These are phyloP conservation scores for Debaryomyces subglobosus DNA, from an alignment of 1,139 yeast genomes.

Conservation along the genomic window DNA sequence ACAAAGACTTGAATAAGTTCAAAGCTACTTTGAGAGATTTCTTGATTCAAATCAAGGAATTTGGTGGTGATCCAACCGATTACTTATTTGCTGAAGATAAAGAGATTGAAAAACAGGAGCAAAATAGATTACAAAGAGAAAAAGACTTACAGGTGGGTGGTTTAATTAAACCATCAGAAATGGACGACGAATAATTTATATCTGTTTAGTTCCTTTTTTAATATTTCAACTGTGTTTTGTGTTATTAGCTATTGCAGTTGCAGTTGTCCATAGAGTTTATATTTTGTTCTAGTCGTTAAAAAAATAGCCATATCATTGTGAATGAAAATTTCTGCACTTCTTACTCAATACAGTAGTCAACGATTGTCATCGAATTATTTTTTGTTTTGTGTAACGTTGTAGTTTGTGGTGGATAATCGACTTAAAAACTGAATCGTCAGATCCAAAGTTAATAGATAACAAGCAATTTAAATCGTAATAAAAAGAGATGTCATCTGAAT, in stretches of 20 bases:
- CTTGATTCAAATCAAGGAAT: slow-evolving; percentile 92
- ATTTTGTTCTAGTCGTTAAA: background rate
- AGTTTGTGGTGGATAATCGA: slow-evolving; percentile 3
- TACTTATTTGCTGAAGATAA: slow-evolving; percentile 94
- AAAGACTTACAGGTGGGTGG: slow-evolving; percentile 91
- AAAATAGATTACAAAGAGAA: slow-evolving; percentile 71
- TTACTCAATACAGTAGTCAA: slow-evolving; percentile 19
- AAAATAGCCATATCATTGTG: background rate
- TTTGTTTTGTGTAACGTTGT: slow-evolving; percentile 4
- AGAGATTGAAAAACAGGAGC: slow-evolving; percentile 74
- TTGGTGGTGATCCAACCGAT: slow-evolving; percentile 92
- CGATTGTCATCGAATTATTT: background rate
- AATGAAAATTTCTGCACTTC: background rate
- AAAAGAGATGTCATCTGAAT: slow-evolving; percentile 40
- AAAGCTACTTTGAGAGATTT: slow-evolving; percentile 90
- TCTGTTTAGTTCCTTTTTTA: background rate
- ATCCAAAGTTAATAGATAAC: background rate
- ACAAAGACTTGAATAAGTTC: slow-evolving; percentile 75
- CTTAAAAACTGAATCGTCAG: slow-evolving; percentile 4
- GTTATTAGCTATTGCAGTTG: background rate
- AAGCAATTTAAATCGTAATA: slow-evolving; percentile 6
- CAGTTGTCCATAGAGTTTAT: background rate
- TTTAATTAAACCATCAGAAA: slow-evolving; percentile 91
- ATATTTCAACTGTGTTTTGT: background rate
- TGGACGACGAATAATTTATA: slow-evolving; percentile 59